A percentile compares a stretch with the other conserved stretches of the same genome.
These are phyloP conservation scores for Excoecaria cochinchinensis DNA, from an alignment of 345 rosid species.

Conservation along the genomic window DNA sequence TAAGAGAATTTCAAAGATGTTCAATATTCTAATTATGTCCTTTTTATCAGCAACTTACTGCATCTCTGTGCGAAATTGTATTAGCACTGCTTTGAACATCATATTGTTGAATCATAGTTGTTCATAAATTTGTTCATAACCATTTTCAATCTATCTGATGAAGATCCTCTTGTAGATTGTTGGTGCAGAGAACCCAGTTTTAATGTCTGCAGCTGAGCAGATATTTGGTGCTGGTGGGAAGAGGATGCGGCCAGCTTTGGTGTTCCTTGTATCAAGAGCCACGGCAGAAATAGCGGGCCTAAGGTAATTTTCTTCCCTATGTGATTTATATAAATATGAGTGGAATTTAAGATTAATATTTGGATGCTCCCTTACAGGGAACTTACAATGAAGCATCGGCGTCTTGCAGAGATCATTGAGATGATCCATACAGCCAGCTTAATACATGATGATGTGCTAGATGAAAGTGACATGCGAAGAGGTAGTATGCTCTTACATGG, in stretches of 20 bases:
- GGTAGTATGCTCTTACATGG: conserved; percentile 37
- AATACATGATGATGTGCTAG: conserved; percentile 93
- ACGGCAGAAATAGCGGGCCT: conserved; percentile 75
- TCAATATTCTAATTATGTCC: not conserved
- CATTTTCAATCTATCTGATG: conserved; percentile 24
- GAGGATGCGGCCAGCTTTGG: conserved; percentile 95
- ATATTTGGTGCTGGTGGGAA: conserved; percentile 98
- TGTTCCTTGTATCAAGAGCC: conserved; percentile 90
- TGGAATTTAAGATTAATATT: conserved; percentile 13
- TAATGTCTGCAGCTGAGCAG: conserved; percentile 96
- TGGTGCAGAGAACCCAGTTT: conserved; percentile 92
- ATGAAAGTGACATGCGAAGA: conserved; percentile 92
- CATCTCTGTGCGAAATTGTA: not conserved
- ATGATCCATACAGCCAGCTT: conserved; percentile 99
- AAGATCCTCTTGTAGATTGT: conserved; percentile 65
- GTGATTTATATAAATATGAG: conserved; percentile 5
- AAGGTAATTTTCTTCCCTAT: conserved; percentile 40
- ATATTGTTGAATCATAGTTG: not conserved
- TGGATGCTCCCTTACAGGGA: conserved; percentile 48
- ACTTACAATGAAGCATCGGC: conserved; percentile 74
- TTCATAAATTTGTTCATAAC: not conserved
- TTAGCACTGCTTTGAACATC: not conserved
- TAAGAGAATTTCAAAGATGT: not conserved
- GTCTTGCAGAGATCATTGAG: conserved; percentile 94
- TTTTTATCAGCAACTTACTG: not conserved